Evolutionary conservation across 2,329 filamentous ascomycete genomes (phyloP).

Genomic region (Stagonosporopsis chrysanthemi): DNA sequence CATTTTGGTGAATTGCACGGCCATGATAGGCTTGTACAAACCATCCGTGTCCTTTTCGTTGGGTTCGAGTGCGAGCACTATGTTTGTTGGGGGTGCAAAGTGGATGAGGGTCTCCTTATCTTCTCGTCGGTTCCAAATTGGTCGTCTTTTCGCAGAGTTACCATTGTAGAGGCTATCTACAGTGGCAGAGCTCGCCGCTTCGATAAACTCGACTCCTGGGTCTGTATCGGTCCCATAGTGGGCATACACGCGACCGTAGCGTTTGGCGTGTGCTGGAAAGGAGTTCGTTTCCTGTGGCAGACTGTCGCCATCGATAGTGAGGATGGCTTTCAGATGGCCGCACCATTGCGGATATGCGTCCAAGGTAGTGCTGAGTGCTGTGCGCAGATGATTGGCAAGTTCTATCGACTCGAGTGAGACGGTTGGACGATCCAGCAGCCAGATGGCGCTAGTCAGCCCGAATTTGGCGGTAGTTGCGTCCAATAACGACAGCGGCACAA

Average conservation of each 20-base stretch:
- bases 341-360: constrained; percentile 16
- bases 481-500: constrained; percentile 15
- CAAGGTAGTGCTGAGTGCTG: constrained; percentile 9
- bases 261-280: constrained; percentile 13
- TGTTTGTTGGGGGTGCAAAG: not conserved
- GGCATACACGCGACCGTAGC: constrained; percentile 17
- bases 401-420: not conserved
- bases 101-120: not conserved
- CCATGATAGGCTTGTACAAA: constrained; percentile 17
- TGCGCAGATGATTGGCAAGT: constrained; percentile 4
- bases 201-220: constrained; percentile 8
- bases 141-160: not conserved
- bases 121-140: not conserved
- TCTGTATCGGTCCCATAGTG: constrained; percentile 9
- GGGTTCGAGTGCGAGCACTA: not conserved
- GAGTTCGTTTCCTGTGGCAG: constrained; percentile 1
- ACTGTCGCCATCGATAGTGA: not conserved
- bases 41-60: constrained; percentile 13
- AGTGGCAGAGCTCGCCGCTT: constrained; percentile 3
- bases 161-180: not conserved
- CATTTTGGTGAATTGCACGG: constrained; percentile 14
- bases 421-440: constrained; percentile 10
- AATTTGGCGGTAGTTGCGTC: constrained; percentile 20
- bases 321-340: constrained; percentile 7
- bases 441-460: constrained; percentile 14